Percentiles rank a stretch among this genome's conserved stretches.
Evolutionary conservation across 805 yeast species (phyloP).

Genomic region (Sporopachydermia lactativora): DNA sequence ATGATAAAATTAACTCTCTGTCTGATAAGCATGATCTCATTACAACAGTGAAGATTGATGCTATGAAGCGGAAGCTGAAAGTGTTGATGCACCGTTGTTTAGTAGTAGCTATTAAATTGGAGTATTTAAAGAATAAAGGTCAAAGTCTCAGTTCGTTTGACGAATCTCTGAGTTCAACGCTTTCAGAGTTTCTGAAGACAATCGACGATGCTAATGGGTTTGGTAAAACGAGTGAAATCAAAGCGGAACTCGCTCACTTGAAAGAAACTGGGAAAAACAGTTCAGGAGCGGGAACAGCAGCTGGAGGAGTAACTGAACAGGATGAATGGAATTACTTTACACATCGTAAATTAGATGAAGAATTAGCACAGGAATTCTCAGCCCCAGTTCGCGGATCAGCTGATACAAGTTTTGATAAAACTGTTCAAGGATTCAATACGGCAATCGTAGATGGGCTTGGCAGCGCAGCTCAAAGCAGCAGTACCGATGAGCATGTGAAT

Average conservation of each 20-base stretch:
- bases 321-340: constrained; percentile 1
- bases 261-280: neutral
- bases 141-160: neutral
- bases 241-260: neutral
- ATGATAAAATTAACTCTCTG: neutral
- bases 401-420: neutral
- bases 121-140: neutral
- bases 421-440: neutral
- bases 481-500: neutral
- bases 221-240: neutral
- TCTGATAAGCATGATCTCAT: neutral
- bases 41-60: neutral
- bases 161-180: constrained; percentile 1
- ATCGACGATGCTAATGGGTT: constrained; percentile 1
- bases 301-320: neutral
- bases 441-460: neutral
- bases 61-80: neutral
- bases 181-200: neutral
- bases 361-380: neutral
- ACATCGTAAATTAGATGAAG: neutral
- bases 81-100: neutral
- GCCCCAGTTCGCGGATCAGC: neutral
- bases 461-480: neutral
- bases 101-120: neutral
- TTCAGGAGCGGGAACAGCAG: neutral